These are phyloP conservation scores for Rubus idaeus DNA, from an alignment of 306 rosid species.

Conservation along the genomic window DNA sequence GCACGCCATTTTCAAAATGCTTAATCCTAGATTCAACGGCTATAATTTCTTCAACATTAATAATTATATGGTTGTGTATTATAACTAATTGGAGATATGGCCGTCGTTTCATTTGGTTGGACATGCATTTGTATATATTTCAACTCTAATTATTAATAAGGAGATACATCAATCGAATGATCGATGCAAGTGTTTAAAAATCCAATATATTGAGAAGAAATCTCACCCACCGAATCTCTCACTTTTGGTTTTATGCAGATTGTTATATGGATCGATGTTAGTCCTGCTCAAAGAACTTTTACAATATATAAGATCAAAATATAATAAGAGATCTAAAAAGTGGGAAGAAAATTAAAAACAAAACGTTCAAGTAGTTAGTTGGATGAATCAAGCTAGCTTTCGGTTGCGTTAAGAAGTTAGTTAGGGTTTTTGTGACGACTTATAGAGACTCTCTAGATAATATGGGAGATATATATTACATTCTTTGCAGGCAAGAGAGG, in stretches of 20 bases:
- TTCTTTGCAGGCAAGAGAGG: not conserved
- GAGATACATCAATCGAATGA: not conserved
- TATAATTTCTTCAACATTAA: not conserved
- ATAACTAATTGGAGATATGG: constrained; percentile 4
- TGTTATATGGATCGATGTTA: not conserved
- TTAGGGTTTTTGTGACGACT: not conserved
- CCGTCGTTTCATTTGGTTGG: constrained; percentile 12
- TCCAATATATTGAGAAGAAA: constrained; percentile 30
- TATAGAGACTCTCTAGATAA: not conserved
- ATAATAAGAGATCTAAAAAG: not conserved
- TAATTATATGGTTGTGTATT: not conserved
- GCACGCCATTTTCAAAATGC: not conserved
- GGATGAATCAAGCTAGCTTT: not conserved
- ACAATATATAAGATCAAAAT: not conserved
- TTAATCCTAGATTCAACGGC: not conserved
- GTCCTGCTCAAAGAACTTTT: not conserved
- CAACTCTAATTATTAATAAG: not conserved
- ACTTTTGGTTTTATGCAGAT: not conserved
- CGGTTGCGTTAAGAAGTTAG: not conserved
- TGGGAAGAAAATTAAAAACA: not conserved
- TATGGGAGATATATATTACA: not conserved
- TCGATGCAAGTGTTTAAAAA: not conserved
- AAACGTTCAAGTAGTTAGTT: not conserved
- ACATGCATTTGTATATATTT: not conserved
- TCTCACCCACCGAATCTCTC: constrained; percentile 23